Evolutionary conservation across 257 asterid genomes (phyloP).

Genomic region (Petunia secreta): DNA sequence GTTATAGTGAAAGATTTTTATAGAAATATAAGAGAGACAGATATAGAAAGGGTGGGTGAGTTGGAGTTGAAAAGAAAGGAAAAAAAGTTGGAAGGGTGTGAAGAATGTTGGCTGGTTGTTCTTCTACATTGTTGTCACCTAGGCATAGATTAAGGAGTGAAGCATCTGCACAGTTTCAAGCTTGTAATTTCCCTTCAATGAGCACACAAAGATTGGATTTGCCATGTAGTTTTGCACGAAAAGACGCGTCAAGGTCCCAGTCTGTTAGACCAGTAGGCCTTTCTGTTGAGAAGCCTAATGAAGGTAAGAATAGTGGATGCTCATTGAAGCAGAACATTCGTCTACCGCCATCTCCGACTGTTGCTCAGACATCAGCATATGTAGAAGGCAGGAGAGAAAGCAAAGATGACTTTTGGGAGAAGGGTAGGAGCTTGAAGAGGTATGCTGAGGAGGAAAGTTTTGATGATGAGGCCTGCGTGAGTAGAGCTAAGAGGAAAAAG

Average conservation of each 20-base stretch:
- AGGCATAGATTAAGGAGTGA: constrained; percentile 94
- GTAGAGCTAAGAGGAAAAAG: constrained; percentile 70
- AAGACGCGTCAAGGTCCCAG: constrained; percentile 64
- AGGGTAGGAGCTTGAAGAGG: constrained; percentile 61
- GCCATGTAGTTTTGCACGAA: constrained; percentile 68
- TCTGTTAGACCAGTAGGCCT: constrained; percentile 76
- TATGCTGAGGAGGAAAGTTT: constrained; percentile 55
- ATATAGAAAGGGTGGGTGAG: constrained; percentile 48
- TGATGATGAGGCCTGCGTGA: constrained; percentile 54
- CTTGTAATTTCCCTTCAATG: constrained; percentile 89
- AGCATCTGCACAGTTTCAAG: constrained; percentile 76
- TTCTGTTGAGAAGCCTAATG: constrained; percentile 67
- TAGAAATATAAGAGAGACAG: constrained; percentile 31
- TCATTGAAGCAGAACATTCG: constrained; percentile 69
- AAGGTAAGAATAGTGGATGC: constrained; percentile 50
- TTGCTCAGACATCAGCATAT: constrained; percentile 31
- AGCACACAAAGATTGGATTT: constrained; percentile 95
- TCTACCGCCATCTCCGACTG: constrained; percentile 60
- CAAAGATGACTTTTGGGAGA: constrained; percentile 59
- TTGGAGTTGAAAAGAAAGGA: constrained; percentile 41
- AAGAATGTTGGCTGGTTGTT: constrained; percentile 99
- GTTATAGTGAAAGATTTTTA: constrained; percentile 27
- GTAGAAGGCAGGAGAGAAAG: constrained; percentile 52
- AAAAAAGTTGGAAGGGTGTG: constrained; percentile 48
- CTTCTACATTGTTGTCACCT: constrained; percentile 90